Evolutionary conservation across 352 stramenopile genomes (phyloP), one percentile per base, ranked within the genome.

Genomic region (Globisporangium abappressorium): DNA sequence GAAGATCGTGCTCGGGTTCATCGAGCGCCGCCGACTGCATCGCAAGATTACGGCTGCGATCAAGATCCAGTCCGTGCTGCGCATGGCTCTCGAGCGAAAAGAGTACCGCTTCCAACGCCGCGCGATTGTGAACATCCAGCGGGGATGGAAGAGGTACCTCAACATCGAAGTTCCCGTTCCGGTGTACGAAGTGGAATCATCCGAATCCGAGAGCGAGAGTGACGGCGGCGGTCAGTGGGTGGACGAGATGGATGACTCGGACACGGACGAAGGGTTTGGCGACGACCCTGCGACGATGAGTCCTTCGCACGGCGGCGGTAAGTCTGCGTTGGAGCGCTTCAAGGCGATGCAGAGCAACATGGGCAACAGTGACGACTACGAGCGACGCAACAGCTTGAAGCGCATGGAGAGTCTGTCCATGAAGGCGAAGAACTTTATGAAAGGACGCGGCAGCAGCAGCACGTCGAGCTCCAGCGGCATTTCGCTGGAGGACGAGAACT

Each of bases 401-500:
- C 87, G 87, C 22, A 78, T 95, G n/a, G 86, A 87, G 53, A 84
- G 92, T 38, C 55, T 95, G 59, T 90, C 85, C 11, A 74, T 76
- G 11, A 85, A 83, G 34, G 85, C 87, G 9, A 87, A 91, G 70
- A 88, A 74, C 68, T 85, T 93, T 36, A 85, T 93, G 71, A 90
- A 87, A 64, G 56, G 76, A 20, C 70, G 70, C 55, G 76, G 78
- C 26, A 90, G 83, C 51, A 72, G 76, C n/a, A 87, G 82, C 66
- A 84, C 79, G 34, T 69, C 71, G n/a, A 87, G 79, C 60, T 91
- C 78, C 22, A 89, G 78, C 38, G 81, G 81, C 62, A 90, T 90
- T 64, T 82, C 81, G 26, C 64, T 94, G 9, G 87, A 95, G 65
- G 87, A 95, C 64, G 87, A 95, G 70, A 95, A 95, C 64, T 80